Evolutionary conservation across 805 yeast species (phyloP).

Genomic region (Groenewaldozyma tartarivorans): DNA sequence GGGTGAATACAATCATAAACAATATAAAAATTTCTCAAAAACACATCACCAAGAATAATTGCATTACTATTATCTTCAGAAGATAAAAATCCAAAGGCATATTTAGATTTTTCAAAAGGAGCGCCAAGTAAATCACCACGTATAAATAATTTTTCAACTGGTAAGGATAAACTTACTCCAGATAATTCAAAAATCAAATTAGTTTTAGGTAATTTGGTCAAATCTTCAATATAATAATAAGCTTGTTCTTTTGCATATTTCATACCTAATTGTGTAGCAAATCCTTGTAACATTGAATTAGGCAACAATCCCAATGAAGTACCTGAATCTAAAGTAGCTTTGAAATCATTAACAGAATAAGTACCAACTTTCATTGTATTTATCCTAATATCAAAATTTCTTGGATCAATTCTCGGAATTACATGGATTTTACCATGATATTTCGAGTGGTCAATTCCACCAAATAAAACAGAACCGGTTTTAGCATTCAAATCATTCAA

Average conservation of each 20-base stretch:
- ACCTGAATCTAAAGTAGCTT: constrained; percentile 43
- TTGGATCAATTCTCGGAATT: constrained; percentile 23
- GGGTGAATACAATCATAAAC: constrained; percentile 12
- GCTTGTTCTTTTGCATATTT: constrained; percentile 1
- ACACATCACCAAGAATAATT: constrained; percentile 14
- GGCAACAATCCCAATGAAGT: constrained; percentile 31
- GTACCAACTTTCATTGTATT: constrained; percentile 6
- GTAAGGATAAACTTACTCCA: constrained; percentile 18
- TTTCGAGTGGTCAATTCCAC: constrained; percentile 41
- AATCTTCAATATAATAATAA: constrained; percentile 7
- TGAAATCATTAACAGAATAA: constrained; percentile 2
- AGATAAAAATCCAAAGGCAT: constrained; percentile 10
- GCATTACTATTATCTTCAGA: constrained; percentile 2
- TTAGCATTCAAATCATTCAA: constrained; percentile 32
- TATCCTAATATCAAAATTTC: constrained; percentile 19
- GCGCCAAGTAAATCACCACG: constrained; percentile 4
- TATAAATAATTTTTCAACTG: constrained; percentile 16
- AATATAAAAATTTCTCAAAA: constrained; percentile 15
- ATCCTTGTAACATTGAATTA: neutral
- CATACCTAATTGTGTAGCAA: constrained; percentile 5
- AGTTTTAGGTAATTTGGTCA: constrained; percentile 4
- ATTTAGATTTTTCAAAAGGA: constrained; percentile 7
- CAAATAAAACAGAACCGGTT: constrained; percentile 30
- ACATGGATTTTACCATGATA: constrained; percentile 30
- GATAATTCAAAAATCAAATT: constrained; percentile 15